Percentiles rank a stretch among this genome's conserved stretches.
Evolutionary conservation across 306 rosid species (phyloP).

Genomic region (Begonia peltatifolia): DNA sequence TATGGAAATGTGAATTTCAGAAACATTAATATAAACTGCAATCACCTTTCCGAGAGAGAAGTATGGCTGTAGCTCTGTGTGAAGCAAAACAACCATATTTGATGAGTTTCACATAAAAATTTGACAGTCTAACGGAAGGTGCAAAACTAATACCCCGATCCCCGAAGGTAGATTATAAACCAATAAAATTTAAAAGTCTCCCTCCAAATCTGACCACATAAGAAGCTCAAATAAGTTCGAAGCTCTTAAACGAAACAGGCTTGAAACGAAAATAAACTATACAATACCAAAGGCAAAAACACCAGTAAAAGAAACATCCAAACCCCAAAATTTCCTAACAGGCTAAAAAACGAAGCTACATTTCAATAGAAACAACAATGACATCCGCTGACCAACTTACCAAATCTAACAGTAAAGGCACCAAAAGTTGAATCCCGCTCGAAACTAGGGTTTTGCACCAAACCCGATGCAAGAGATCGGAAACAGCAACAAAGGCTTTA

Average conservation of each 20-base stretch:
- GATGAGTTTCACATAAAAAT: too few relatives aligned
- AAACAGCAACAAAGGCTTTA: slow-evolving; percentile 12
- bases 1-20: too few relatives aligned
- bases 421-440: slow-evolving; percentile 29
- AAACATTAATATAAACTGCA: too few relatives aligned
- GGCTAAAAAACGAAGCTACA: slow-evolving; percentile 18
- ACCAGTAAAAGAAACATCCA: slow-evolving; percentile 19
- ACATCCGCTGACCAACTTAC: slow-evolving; percentile 12
- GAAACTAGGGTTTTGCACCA: slow-evolving; percentile 56
- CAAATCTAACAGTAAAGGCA: slow-evolving; percentile 30
- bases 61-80: too few relatives aligned
- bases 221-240: slow-evolving; percentile 3
- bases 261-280: not conserved
- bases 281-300: slow-evolving; percentile 19
- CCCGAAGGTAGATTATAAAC: too few relatives aligned
- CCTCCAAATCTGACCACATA: not conserved
- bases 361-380: slow-evolving; percentile 7
- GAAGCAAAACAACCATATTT: too few relatives aligned
- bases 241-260: not conserved
- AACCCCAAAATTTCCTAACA: slow-evolving; percentile 14
- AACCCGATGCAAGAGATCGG: slow-evolving; percentile 19
- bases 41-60: too few relatives aligned
- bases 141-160: too few relatives aligned
- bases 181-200: not conserved
- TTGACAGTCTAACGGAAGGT: too few relatives aligned